Base-by-base conservation (phyloP, 148 eudicot species). In the Dysphania ambrosioides region DNA sequence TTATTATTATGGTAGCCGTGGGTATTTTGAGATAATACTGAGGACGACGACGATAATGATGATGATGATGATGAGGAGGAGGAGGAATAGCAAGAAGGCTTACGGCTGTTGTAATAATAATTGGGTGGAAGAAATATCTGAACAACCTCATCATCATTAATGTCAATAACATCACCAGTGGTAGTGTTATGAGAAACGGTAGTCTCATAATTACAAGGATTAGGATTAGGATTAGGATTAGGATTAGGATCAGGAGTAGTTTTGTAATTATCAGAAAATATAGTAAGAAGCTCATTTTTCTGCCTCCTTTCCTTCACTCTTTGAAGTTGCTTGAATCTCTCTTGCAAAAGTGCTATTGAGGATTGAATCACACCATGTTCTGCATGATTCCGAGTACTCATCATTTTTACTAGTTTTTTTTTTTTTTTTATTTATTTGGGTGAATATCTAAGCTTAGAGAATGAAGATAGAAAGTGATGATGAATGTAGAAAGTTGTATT, bases 231-330 rank as follows among this genome's bases (percentile, higher is more conserved):
- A n/a, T n/a, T n/a, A n/a, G n/a, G n/a, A n/a, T n/a, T n/a, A n/a
- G n/a, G n/a, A n/a, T n/a, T n/a, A n/a, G n/a, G n/a, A n/a, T n/a
- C n/a, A n/a, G n/a, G n/a, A n/a, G n/a, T n/a, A 57, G 12, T 63
- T 4, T 60, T 60, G 5, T 75, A 16, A 34, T 74, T 26, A 55
- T 59, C 60, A 16, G 79, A 62, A 44, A 81, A 79, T n/a, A 79
- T 62, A 64, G 83, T 78, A 32, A 88, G 38, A 30, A 90, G 83
- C 41, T 91, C 85, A 68, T 80, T 84, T 70, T 80, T 85, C 75
- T 91, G 81, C 78, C 98, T 88, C 90, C 85, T 80, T 79, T 91
- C 93, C 40, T 87, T 91, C 70, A 87, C 86, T 40, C 77, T 87
- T 66, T 92, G 81, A 49, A 94, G 79, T 47, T 90, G 87, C 74